Base-by-base conservation (phyloP, 108 stramenopile species). In the Nannochloropsis gaditana region DNA sequence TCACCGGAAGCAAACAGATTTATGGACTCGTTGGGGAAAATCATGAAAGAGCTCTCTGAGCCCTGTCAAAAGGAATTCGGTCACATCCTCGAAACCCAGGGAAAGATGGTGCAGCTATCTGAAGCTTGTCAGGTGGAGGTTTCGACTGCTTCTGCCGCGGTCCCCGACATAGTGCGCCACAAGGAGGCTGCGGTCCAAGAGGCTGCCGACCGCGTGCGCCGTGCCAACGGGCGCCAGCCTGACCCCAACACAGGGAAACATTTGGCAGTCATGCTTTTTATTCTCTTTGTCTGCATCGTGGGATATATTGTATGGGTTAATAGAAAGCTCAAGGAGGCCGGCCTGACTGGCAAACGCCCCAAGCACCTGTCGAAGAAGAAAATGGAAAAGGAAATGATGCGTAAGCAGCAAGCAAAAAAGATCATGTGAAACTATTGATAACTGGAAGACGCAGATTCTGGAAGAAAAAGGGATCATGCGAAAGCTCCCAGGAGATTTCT, bases 31-130 rank as follows among this genome's bases (percentile, higher is more conserved):
- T n/a, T 73, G 4, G 19, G n/a, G 59, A 73, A 73, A 15, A 73
- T 73, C 59, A 73, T 73, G 59, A n/a, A n/a, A n/a, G 59, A 73
- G 59, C 59, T 73, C n/a, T 73, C 59, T n/a, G 59, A 73, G 59
- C 59, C 59, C n/a, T 73, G 59, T n/a, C 3, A 73, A n/a, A 73
- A 73, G 3, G 59, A 73, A 73, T 73, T 73, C 59, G 59, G 19
- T 3, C 31, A 1, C 31, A 73, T n/a, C 19, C n/a, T 73, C 2
- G n/a, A n/a, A n/a, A 15, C 15, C 15, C 19, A 15, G 19, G 59
- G 59, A 3, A n/a, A n/a, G 15, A 73, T 73, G 59, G 59, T n/a
- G 19, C 15, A 73, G 59, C 19, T n/a, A 73, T n/a, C 19, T n/a
- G 59, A 73, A n/a, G 8, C n/a, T 4, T 73, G 59, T 6, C 59